A percentile compares a stretch with the other conserved stretches of the same genome.
These are phyloP conservation scores for Pythium coloratum DNA, from an alignment of 352 stramenopile genomes.

Conservation along the genomic window DNA sequence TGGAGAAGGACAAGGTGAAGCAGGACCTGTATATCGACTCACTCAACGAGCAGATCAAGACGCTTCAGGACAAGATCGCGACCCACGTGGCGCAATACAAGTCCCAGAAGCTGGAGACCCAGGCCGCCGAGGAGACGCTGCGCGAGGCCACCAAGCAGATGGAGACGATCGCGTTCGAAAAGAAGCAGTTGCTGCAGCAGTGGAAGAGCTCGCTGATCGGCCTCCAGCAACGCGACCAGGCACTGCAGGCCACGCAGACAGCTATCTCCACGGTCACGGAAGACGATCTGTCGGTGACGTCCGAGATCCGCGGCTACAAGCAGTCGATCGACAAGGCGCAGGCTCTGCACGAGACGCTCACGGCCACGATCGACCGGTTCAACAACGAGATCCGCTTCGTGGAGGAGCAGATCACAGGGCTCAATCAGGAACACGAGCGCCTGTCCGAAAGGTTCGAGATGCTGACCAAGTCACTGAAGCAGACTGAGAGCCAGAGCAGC, in stretches of 20 bases:
- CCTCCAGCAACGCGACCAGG: conserved; percentile 90
- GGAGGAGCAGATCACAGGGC: conserved; percentile 59
- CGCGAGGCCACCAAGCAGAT: conserved; percentile 88
- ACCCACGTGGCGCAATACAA: conserved; percentile 80
- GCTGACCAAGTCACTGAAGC: conserved; percentile 84
- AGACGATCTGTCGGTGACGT: conserved; percentile 78
- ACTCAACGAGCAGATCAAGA: conserved; percentile 89
- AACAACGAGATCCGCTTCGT: conserved; percentile 77
- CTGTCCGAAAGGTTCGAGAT: conserved; percentile 85
- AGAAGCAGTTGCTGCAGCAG: conserved; percentile 94
- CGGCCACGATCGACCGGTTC: conserved; percentile 85
- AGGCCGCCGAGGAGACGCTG: conserved; percentile 85
- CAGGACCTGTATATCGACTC: conserved; percentile 95
- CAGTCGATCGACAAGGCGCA: conserved; percentile 84
- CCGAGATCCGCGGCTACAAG: conserved; percentile 89
- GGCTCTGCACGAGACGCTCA: conserved; percentile 79
- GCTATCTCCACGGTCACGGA: conserved; percentile 81
- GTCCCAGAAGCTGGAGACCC: conserved; percentile 85
- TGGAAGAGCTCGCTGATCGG: conserved; percentile 94
- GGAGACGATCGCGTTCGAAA: conserved; percentile 93
- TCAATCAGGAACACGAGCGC: conserved; percentile 67
- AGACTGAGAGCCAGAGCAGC: conserved; percentile 82
- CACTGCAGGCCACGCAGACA: conserved; percentile 85
- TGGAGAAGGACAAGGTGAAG: conserved; percentile 93
- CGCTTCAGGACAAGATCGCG: conserved; percentile 85